Evolutionary conservation across 163 green algal species (phyloP).

Genomic region (Coccomyxa subellipsoidea): DNA sequence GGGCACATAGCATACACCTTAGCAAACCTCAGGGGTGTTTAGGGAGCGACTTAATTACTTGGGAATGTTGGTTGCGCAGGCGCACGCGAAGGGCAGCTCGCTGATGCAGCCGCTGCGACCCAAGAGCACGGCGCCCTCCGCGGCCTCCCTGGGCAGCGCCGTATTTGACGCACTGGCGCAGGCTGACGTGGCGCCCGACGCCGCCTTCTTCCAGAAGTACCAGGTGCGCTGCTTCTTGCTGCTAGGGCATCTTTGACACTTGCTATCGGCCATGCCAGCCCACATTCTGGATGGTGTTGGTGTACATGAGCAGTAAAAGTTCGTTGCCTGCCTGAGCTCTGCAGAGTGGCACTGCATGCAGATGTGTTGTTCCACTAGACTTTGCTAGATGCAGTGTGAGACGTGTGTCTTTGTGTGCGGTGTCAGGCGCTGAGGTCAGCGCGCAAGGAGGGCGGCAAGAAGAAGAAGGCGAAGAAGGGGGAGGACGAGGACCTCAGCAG

Average conservation of each 20-base stretch:
- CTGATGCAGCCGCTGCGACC: slow-evolving; percentile 70
- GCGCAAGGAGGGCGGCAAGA: not conserved
- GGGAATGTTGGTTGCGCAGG: no score
- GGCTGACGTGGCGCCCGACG: slow-evolving; percentile 54
- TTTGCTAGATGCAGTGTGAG: not conserved
- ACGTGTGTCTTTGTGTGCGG: not conserved
- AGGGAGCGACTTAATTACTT: no score
- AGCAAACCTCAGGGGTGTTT: no score
- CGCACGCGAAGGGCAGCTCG: slow-evolving; percentile 44
- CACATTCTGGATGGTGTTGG: no score
- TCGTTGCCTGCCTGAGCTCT: not conserved
- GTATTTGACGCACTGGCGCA: slow-evolving; percentile 60
- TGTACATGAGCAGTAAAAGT: no score
- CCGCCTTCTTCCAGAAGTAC: slow-evolving; percentile 70
- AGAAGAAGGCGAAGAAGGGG: slow-evolving; percentile 23
- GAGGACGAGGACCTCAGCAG: slow-evolving; percentile 21
- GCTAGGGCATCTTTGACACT: not conserved
- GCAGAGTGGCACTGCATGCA: not conserved
- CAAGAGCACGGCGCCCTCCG: not conserved
- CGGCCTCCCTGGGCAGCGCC: slow-evolving; percentile 30
- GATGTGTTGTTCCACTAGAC: not conserved
- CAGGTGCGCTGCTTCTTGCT: not conserved
- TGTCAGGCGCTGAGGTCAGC: not conserved
- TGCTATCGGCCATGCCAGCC: no score
- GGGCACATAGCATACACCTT: no score